Evolutionary conservation across 345 rosid genomes (phyloP).

Genomic region (Moricandia moricandioides): DNA sequence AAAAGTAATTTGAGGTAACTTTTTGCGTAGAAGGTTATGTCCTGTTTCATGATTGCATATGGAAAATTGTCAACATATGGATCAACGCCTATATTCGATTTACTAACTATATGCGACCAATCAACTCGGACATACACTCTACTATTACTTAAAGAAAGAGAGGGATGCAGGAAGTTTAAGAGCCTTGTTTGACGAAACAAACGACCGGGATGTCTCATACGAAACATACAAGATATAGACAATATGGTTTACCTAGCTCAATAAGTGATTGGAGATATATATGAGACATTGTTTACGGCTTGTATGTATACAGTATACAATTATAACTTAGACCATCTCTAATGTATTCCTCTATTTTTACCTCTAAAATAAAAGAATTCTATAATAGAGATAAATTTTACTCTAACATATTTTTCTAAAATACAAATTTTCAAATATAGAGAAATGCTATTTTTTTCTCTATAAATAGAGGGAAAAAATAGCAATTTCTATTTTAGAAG

Average conservation of each 20-base stretch:
- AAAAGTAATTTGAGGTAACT: not conserved
- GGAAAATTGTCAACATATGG: not conserved
- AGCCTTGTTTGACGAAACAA: not conserved
- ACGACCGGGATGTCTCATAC: no score
- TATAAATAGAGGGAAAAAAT: no score
- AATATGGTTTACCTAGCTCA: not conserved
- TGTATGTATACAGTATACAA: not conserved
- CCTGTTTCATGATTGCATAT: not conserved
- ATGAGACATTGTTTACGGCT: not conserved
- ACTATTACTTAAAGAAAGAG: no score
- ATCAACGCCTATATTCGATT: not conserved
- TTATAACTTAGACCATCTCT: not conserved
- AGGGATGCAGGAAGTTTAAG: not conserved
- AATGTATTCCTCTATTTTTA: no score
- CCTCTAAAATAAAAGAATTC: no score
- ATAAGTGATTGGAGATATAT: not conserved
- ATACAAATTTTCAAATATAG: no score
- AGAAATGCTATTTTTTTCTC: no score
- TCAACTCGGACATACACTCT: no score
- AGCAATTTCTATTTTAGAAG: no score
- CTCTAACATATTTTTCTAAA: no score
- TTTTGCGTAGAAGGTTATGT: not conserved
- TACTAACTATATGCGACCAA: not conserved
- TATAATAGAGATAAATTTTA: no score
- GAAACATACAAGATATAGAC: not conserved